Evolutionary conservation across 2,329 filamentous ascomycete species (phyloP), one percentile per base, ranked within the genome.

Genomic region (Fusarium pseudocircinatum): DNA sequence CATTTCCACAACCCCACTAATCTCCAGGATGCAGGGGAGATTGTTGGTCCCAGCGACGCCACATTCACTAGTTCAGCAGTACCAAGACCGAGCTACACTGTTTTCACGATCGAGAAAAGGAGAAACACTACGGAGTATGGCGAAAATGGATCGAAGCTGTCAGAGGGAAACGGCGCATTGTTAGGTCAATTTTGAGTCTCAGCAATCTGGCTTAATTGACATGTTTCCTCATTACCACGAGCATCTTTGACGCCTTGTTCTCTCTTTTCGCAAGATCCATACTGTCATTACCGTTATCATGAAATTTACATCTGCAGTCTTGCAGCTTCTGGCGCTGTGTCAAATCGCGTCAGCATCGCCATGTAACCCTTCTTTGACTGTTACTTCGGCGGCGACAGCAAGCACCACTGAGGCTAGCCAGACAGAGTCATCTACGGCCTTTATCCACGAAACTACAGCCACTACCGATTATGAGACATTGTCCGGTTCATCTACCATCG

Each of bases 311-410:
- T 16, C n/a, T 11, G 22, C 32, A 15, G 28, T 15, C 3, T 5
- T 52, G 4, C 44, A 28, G 30, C 37, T 67, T n/a, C n/a, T 58
- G 43, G 32, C 63, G 24, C 24, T 66, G 9, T 66, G 59, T 12
- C 63, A 50, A 36, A 34, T 63, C 18, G n/a, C 60, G 2, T 34
- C 22, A 7, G 60, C 60, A 28, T 64, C 60, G 9, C 28, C n/a
- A 52, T 67, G 63, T 37, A 64, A 63, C 4, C 63, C 60, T 3
- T 49, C 58, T 20, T 65, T 40, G 4, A 22, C 37, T 8, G 16
- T 10, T 10, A 30, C 36, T 34, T 63, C 63, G 2, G 9, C 24
- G 3, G 5, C 46, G 1, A 16, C 49, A 4, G 14, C 49, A 30
- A 47, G 10, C 12, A 42, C 63, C 22, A 24, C 22, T n/a, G 58